Base-by-base conservation (phyloP, 345 rosid species). In the Excoecaria agallocha region DNA sequence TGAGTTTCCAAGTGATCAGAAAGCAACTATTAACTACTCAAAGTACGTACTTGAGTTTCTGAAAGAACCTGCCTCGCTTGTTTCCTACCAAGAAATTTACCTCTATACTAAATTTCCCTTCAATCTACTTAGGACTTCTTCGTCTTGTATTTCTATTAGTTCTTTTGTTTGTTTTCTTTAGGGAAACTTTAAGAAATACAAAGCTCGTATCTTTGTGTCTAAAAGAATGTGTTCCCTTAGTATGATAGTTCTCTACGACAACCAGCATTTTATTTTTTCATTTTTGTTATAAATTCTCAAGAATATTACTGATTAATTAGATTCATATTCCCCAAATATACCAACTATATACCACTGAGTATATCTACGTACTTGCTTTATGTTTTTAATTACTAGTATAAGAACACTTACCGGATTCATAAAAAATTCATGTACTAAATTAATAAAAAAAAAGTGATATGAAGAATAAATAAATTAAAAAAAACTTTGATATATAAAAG, bases 51-150 rank as follows among this genome's bases (percentile, higher is more conserved):
- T 59, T 1, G 39, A 12, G 37, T 59, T 59, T 59, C 17, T 59
- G 63, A 59, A 2, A 59, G 69, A 66, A 43, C 52, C 17, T 11
- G 48, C 11, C 69, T 65, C 69, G n/a, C 15, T 45, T 43, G 69
- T 62, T 38, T 37, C 45, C 46, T 62, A 62, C 46, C 39, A 8
- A 62, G 69, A 46, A 66, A 66, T 4, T 66, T 45, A 62, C 66
- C 46, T 30, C 15, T 3, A 38, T 41, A 8, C 68, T 38, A 7
- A 64, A 16, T 39, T 17, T 41, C 2, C 41, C 25, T 50, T 7
- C 20, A 64, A 39, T 1, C 8, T 16, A 64, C 2, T 9, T 45
- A 12, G 51, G 54, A 66, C 35, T 66, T 45, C 30, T 66, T 66
- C 51, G 52, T 66, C 56, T 66, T 68, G 7, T 15, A 48, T 24